These are phyloP conservation scores for Cubamyces lactineus DNA, from an alignment of 768 basidiomycete species.

Conservation along the genomic window DNA sequence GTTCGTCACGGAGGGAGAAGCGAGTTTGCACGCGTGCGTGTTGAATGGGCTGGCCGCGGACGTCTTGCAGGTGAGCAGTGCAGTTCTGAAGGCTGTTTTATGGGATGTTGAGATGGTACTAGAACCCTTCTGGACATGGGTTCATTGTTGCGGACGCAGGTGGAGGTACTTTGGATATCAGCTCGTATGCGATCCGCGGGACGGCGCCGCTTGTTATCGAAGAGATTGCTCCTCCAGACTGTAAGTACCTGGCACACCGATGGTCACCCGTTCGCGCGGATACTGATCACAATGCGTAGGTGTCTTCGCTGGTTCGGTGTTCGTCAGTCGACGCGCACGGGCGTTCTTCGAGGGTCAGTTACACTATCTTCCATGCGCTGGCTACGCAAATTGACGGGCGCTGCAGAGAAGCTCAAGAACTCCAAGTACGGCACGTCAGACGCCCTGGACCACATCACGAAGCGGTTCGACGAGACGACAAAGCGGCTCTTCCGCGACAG, in stretches of 20 bases:
- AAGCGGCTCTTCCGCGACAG: conserved; percentile 76
- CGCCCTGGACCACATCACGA: conserved; percentile 77
- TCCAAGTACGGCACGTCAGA: conserved; percentile 76
- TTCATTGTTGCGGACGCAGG: conserved; percentile 83
- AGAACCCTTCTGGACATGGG: conserved; percentile 77
- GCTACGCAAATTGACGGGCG: conserved; percentile 7
- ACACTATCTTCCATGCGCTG: neutral
- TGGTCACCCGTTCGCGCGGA: neutral
- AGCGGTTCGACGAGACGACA: conserved; percentile 81
- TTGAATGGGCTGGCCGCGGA: conserved; percentile 77
- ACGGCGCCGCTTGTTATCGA: conserved; percentile 76
- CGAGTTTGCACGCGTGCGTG: conserved; percentile 81
- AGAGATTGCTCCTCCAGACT: conserved; percentile 83
- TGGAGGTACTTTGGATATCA: conserved; percentile 81
- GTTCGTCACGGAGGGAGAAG: conserved; percentile 85
- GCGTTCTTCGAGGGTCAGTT: conserved; percentile 68
- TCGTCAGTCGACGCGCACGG: conserved; percentile 75
- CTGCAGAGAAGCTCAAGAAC: conserved; percentile 66
- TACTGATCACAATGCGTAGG: conserved; percentile 40
- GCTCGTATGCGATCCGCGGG: conserved; percentile 74
- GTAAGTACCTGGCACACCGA: conserved; percentile 42
- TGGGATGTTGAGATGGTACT: neutral
- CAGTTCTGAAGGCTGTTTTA: neutral
- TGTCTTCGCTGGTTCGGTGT: conserved; percentile 82
- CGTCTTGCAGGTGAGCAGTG: conserved; percentile 56